Base-by-base conservation (phyloP, 2,329 filamentous ascomycete species). In the Colletotrichum lentis region DNA sequence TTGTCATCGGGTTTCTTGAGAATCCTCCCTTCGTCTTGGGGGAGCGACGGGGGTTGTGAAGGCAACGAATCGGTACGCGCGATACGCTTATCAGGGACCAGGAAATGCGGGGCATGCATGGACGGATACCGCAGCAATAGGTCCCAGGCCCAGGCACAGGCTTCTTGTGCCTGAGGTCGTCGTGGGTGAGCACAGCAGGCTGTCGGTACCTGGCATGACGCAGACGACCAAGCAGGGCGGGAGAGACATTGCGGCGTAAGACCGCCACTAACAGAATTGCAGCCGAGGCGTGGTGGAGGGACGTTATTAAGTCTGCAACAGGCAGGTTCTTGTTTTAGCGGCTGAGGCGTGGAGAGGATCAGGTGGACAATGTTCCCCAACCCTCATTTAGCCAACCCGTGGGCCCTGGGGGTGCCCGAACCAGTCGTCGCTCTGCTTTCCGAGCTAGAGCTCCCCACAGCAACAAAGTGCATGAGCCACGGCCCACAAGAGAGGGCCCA, bases 371-470 rank as follows among this genome's bases (percentile, higher is more conserved):
- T 47, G 43, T 52, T 59, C 27, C 61, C 47, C 62, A 27, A 46
- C 58, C 35, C 53, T 67, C 46, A 60, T 64, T 58, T 67, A 47
- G 60, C 60, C 64, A 64, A 67, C 60, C 53, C 46, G 49, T 46
- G 47, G 39, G n/a, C 27, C 49, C 11, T 44, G 49, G 11, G 0
- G 31, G 18, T 22, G 20, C 49, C n/a, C 41, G 24, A 49, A 41
- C 64, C 64, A 64, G 53, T 67, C 27, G 41, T 67, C 64, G 53
- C 61, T 58, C 41, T 46, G 54, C 53, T 12, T 64, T 56, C 12
- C 46, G 5, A 67, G 58, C 58, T 62, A 52, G 50, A 68, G 65
- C 65, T 68, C 65, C n/a, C 62, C 65, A 68, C 62, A 68, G 55
- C 62, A 68, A 67, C 64, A 49, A n/a, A 44, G 47, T 46, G 61